A percentile compares a stretch with the other conserved stretches of the same genome.
These are phyloP conservation scores for Trifolium dubium DNA, from an alignment of 306 rosid genomes.

Conservation along the genomic window DNA sequence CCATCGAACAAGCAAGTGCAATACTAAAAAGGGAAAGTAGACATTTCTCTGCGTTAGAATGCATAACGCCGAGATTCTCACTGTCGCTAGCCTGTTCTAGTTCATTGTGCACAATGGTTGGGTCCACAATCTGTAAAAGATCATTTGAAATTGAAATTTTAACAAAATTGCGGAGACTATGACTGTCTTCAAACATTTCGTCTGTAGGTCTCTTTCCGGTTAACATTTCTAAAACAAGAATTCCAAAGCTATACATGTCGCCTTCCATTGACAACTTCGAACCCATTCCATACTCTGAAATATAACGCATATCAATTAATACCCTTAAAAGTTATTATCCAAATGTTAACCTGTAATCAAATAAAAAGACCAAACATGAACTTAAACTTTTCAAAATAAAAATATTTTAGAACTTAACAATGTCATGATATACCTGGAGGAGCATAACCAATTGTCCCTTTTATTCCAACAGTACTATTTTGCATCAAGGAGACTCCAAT, in stretches of 20 bases:
- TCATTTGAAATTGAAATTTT: conserved; percentile 31
- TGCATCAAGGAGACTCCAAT: background rate
- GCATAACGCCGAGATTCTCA: background rate
- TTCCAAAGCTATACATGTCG: conserved; percentile 49
- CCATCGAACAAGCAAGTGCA: conserved; percentile 43
- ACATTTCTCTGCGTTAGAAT: conserved; percentile 15
- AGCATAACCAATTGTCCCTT: conserved; percentile 40
- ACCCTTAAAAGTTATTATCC: background rate
- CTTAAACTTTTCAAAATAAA: background rate
- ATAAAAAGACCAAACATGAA: background rate
- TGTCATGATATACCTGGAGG: conserved; percentile 29
- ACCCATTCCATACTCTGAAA: conserved; percentile 47
- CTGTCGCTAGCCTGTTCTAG: background rate
- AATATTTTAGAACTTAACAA: background rate
- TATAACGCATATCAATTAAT: background rate
- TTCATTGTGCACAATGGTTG: conserved; percentile 3
- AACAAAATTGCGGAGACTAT: conserved; percentile 39
- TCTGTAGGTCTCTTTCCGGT: conserved; percentile 43
- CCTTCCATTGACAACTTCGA: conserved; percentile 40
- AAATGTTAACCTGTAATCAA: background rate
- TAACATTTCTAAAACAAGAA: conserved; percentile 49
- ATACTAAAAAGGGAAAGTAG: conserved; percentile 33
- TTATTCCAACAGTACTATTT: conserved; percentile 33
- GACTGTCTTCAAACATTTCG: conserved; percentile 45
- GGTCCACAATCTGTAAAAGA: conserved; percentile 33